These are phyloP conservation scores for Cnidoscolus chayamansa DNA, from an alignment of 441 rosid species.

Conservation along the genomic window DNA sequence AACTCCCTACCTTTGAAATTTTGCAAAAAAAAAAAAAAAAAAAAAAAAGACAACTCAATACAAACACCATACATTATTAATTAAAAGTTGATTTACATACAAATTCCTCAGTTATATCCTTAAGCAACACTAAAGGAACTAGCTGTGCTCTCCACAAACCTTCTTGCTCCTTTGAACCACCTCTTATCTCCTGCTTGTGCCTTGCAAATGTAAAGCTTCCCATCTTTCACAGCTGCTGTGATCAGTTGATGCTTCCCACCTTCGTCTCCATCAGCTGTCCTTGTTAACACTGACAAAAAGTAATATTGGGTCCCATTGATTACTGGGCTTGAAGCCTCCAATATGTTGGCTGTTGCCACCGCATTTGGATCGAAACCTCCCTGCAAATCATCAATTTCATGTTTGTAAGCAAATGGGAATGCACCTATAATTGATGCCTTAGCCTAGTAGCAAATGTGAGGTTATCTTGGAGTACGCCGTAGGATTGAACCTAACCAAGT, in stretches of 20 bases:
- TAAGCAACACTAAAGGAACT: constrained; percentile 87
- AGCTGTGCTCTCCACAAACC: constrained; percentile 68
- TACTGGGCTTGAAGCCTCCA: constrained; percentile 47
- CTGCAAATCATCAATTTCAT: constrained; percentile 35
- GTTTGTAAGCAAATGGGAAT: neutral
- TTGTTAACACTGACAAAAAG: constrained; percentile 65
- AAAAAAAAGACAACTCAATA: neutral
- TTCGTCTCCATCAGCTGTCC: constrained; percentile 97
- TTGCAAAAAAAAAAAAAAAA: neutral
- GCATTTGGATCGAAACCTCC: constrained; percentile 78
- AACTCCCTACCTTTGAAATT: neutral
- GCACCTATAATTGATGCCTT: no score
- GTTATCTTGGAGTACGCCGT: no score
- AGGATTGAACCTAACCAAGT: no score
- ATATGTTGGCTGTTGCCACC: constrained; percentile 85
- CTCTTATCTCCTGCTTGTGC: constrained; percentile 99
- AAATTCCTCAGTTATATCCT: constrained; percentile 15
- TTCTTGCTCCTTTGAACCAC: constrained; percentile 97
- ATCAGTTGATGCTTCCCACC: constrained; percentile 92
- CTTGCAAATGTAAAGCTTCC: constrained; percentile 92
- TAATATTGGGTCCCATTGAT: constrained; percentile 64
- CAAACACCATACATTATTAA: constrained; percentile 17
- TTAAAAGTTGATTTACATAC: constrained; percentile 28
- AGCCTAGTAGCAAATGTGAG: no score
- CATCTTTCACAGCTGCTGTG: constrained; percentile 66